Evolutionary conservation across 2,329 filamentous ascomycete genomes (phyloP).

Genomic region (Curvularia verruculosa): DNA sequence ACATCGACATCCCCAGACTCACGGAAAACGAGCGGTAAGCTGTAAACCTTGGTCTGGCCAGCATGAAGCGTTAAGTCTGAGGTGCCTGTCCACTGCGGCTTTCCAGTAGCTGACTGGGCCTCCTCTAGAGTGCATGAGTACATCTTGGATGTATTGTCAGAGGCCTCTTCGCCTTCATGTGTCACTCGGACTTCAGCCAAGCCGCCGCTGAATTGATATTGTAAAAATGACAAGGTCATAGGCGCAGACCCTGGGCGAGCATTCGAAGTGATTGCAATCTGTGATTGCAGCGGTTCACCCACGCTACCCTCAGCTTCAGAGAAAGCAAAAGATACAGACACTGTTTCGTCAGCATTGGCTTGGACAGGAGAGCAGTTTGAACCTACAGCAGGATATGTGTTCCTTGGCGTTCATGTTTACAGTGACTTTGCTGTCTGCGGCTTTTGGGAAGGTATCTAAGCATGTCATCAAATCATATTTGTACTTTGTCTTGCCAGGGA

Average conservation of each 20-base stretch:
- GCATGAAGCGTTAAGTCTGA: conserved; percentile 70
- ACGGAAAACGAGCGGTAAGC: conserved; percentile 74
- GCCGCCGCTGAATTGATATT: conserved; percentile 60
- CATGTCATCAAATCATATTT: conserved; percentile 56
- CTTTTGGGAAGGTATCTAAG: conserved; percentile 48
- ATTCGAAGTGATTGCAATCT: conserved; percentile 59
- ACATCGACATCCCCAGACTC: conserved; percentile 81
- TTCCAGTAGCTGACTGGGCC: conserved; percentile 28
- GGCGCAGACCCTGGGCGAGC: conserved; percentile 54
- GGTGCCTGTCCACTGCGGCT: conserved; percentile 58
- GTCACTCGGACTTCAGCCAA: conserved; percentile 41
- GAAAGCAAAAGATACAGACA: conserved; percentile 61
- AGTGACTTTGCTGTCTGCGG: conserved; percentile 49
- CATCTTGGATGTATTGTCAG: conserved; percentile 23
- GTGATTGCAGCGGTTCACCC: conserved; percentile 63
- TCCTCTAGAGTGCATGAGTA: conserved; percentile 38
- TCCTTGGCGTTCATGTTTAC: conserved; percentile 57
- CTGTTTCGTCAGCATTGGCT: conserved; percentile 38
- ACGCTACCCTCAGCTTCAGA: conserved; percentile 62
- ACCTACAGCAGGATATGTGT: conserved; percentile 58
- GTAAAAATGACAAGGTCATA: conserved; percentile 56
- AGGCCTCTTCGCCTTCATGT: conserved; percentile 27
- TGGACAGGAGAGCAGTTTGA: conserved; percentile 36
- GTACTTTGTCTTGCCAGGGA: conserved; percentile 42
- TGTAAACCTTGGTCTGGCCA: conserved; percentile 71